Evolutionary conservation across 495 filamentous ascomycete genomes (phyloP).

Genomic region (Penicillium parvum): DNA sequence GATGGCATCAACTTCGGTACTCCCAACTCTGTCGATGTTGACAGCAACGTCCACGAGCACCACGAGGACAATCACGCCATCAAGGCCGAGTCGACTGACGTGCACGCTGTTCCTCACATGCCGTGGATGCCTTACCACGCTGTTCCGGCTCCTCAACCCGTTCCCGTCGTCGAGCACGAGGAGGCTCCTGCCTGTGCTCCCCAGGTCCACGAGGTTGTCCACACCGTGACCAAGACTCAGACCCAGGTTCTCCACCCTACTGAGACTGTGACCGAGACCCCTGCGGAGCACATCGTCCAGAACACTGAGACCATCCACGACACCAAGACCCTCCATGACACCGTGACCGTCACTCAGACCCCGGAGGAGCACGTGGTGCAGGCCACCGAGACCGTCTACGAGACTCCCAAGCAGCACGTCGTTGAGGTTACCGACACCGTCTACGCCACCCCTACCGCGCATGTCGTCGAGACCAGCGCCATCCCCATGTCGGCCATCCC

Average conservation of each 20-base stretch:
- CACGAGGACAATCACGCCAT: constrained; percentile 28
- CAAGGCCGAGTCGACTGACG: constrained; percentile 18
- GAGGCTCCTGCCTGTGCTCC: constrained; percentile 8
- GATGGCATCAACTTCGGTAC: constrained; percentile 11
- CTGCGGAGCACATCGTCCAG: neutral
- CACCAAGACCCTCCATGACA: constrained; percentile 19
- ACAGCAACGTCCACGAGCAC: constrained; percentile 20
- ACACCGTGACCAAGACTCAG: constrained; percentile 29
- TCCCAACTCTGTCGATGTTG: constrained; percentile 8
- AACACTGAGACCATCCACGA: neutral
- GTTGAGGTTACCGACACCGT: constrained; percentile 1
- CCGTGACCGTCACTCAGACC: constrained; percentile 29
- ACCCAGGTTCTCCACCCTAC: constrained; percentile 19
- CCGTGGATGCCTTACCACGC: constrained; percentile 12
- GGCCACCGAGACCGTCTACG: constrained; percentile 3
- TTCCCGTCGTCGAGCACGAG: neutral
- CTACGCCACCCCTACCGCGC: neutral
- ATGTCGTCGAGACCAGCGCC: neutral
- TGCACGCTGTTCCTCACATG: constrained; percentile 9
- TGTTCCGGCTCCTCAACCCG: constrained; percentile 5
- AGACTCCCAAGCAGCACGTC: neutral
- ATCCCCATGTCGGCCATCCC: constrained; percentile 12
- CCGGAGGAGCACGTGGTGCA: constrained; percentile 16
- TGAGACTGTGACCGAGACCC: neutral
- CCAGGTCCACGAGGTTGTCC: constrained; percentile 25